A percentile compares a stretch with the other conserved stretches of the same genome.
Conservation (phyloP, 129 eudicot species). For the Flaveria linearis region DNA sequence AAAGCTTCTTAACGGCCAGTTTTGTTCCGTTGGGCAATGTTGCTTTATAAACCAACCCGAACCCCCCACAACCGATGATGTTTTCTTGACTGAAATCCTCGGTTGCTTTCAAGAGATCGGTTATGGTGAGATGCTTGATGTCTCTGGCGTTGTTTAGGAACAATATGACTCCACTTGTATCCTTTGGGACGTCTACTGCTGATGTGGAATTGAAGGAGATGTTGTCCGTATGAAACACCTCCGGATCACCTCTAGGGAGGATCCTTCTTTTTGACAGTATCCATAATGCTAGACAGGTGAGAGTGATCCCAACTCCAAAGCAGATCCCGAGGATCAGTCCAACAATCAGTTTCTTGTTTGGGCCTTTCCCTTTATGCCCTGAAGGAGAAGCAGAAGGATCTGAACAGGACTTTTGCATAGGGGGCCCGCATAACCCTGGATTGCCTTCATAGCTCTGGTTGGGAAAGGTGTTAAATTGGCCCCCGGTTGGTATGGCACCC, state of each 20-base stretch:
- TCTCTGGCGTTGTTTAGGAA: constrained; percentile 12
- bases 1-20: constrained; percentile 16
- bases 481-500: constrained; percentile 11
- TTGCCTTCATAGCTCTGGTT: constrained; percentile 11
- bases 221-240: neutral
- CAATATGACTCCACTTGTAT: constrained; percentile 12
- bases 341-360: constrained; percentile 8
- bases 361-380: neutral
- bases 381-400: neutral
- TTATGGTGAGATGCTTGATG: constrained; percentile 31
- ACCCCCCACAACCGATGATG: constrained; percentile 78
- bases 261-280: constrained; percentile 14
- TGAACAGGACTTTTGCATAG: neutral
- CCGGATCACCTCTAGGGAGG: constrained; percentile 4
- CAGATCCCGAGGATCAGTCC: constrained; percentile 13
- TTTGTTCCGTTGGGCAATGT: constrained; percentile 37
- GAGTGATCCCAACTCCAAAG: constrained; percentile 13
- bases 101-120: constrained; percentile 74
- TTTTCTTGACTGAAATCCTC: constrained; percentile 75
- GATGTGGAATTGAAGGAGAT: constrained; percentile 5
- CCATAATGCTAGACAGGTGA: constrained; percentile 2
- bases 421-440: neutral
- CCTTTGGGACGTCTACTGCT: constrained; percentile 4
- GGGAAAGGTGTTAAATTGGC: neutral
- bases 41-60: constrained; percentile 78